Conservation (phyloP, 1,284 basidiomycete species). For the Papiliotrema nemorosa region DNA sequence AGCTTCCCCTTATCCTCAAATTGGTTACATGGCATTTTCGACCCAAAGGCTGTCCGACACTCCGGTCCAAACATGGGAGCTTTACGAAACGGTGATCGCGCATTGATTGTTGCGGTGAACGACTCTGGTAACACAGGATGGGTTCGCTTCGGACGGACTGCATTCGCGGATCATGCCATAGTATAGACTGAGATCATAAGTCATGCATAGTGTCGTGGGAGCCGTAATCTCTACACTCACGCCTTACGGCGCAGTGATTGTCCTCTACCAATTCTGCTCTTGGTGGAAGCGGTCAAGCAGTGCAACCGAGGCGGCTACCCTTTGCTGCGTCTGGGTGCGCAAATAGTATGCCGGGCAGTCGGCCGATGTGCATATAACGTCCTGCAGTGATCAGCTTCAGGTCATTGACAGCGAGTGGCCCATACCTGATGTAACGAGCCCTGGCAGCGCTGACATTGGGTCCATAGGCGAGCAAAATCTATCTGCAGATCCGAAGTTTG, state of each 20-base stretch:
- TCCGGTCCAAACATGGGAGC: constrained; percentile 59
- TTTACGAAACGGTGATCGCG: constrained; percentile 80
- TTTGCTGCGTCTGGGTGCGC: constrained; percentile 93
- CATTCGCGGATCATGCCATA: constrained; percentile 78
- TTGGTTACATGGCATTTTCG: too few relatives aligned
- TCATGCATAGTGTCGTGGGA: too few relatives aligned
- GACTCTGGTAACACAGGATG: constrained; percentile 86
- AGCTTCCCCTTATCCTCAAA: not conserved
- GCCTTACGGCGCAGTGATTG: too few relatives aligned
- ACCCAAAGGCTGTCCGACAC: too few relatives aligned
- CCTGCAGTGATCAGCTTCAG: constrained; percentile 54
- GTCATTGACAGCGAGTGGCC: too few relatives aligned
- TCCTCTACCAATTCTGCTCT: constrained; percentile 45
- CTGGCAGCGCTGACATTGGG: constrained; percentile 93
- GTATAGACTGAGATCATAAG: constrained; percentile 27
- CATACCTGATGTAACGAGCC: constrained; percentile 88
- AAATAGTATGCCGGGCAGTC: constrained; percentile 99
- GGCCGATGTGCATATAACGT: constrained; percentile 92
- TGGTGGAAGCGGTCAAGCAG: constrained; percentile 76
- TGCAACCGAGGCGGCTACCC: constrained; percentile 75
- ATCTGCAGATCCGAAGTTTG: constrained; percentile 75
- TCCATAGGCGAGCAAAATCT: constrained; percentile 89
- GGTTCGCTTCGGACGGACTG: constrained; percentile 80
- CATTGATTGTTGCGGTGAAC: constrained; percentile 80
- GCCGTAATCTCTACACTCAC: too few relatives aligned